These are phyloP conservation scores for Elsinoe batatas DNA, from an alignment of 2,329 filamentous ascomycete genomes.

Conservation along the genomic window DNA sequence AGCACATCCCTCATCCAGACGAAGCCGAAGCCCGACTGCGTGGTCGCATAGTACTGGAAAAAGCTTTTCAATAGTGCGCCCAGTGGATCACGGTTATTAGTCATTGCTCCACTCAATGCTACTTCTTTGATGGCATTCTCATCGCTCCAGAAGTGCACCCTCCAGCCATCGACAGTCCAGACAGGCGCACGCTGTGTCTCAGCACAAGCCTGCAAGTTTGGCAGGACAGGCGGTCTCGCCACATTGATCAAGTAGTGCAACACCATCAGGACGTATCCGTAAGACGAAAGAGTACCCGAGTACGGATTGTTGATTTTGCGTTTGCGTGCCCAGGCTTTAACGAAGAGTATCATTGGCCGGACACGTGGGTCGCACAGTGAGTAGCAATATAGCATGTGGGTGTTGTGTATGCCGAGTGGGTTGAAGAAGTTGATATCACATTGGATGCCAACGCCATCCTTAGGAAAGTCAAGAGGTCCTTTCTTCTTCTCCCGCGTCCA, in stretches of 20 bases:
- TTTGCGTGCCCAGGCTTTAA: constrained; percentile 84
- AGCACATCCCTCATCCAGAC: constrained; percentile 73
- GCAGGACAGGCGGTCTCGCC: constrained; percentile 67
- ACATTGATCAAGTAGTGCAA: constrained; percentile 83
- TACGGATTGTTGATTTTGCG: constrained; percentile 82
- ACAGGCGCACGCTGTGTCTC: constrained; percentile 13
- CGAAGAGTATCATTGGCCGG: constrained; percentile 66
- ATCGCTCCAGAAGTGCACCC: constrained; percentile 69
- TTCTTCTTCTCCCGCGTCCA: constrained; percentile 39
- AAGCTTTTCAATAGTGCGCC: constrained; percentile 70
- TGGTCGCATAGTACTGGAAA: constrained; percentile 71
- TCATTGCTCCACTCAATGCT: constrained; percentile 50
- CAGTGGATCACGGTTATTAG: constrained; percentile 58
- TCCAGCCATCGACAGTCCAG: constrained; percentile 42
- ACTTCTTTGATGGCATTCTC: constrained; percentile 58
- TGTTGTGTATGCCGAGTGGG: constrained; percentile 74
- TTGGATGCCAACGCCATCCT: constrained; percentile 66
- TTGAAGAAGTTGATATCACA: constrained; percentile 91
- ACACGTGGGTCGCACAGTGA: constrained; percentile 69
- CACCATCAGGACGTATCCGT: constrained; percentile 87
- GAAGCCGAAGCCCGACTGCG: constrained; percentile 54
- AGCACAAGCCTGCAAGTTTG: constrained; percentile 60
- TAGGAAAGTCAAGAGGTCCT: constrained; percentile 63
- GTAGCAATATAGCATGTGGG: constrained; percentile 72
- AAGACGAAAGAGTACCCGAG: constrained; percentile 75